Base-by-base conservation (phyloP, 257 asterid species). In the Cinchona pubescens region DNA sequence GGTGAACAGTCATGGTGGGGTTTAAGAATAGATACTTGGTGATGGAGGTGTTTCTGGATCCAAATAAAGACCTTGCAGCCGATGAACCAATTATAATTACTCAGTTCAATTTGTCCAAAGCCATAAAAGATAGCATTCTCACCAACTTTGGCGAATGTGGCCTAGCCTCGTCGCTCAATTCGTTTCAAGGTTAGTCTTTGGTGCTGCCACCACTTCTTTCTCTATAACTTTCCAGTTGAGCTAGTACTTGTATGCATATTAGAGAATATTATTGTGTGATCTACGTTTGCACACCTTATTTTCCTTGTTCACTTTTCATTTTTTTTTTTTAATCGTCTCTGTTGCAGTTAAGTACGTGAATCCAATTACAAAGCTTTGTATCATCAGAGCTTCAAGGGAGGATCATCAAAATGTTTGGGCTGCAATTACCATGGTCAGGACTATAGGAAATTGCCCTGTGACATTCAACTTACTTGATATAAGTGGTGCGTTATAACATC, bases 111-210 rank as follows among this genome's bases (percentile, higher is more conserved):
- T 70, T 92, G 78, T 68, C 83, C 48, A 86, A 85, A 72, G 91
- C 96, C 64, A 80, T 94, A 69, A 85, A 79, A 70, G 94, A 90
- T 55, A 90, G 95, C 91, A 86, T 94, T 74, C 90, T 81, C 60
- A 56, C 74, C n/a, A 90, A 89, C 79, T 92, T 92, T 67, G 99
- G 98, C 46, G 99, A 92, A 82, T 94, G 92, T 70, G 98, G 98
- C 76, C 85, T 90, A 46, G 97, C 99, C 75, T 89, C 93, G 5
- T 86, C 89, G 23, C 67, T 75, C 56, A 79, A 79, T 79, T 92
- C 99, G 35, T 90, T 92, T 71, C 92, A 87, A 88, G 98, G 97
- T 92, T 74, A 69, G 83, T 6, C 1, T 11, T 55, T 25, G 32
- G 21, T 21, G 32, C 45, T 18, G 1, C 9, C 3, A 18, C 13